phyloP scores from a whole-genome alignment of 2,329 filamentous ascomycete genomes.

The Graphilbum sp. region DNA sequence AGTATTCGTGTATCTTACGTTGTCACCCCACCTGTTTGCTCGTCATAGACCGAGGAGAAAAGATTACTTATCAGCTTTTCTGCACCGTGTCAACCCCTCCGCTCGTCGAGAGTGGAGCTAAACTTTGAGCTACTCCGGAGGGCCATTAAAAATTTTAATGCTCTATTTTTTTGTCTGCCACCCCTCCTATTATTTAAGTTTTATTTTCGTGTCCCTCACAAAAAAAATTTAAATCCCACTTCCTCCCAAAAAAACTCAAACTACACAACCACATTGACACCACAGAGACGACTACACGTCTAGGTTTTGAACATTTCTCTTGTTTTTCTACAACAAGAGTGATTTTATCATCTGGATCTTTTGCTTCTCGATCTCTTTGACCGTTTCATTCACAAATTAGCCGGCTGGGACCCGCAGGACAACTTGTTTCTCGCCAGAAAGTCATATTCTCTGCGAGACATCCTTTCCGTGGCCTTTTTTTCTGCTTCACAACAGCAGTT shows the following conservation, averaged over 20 bases:
- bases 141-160: neutral
- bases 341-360: conserved; percentile 1
- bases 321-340: conserved; percentile 3
- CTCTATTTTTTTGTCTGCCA: conserved; percentile 2
- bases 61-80: no score
- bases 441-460: conserved; percentile 9
- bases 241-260: neutral
- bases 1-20: no score
- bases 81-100: no score
- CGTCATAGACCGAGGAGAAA: no score
- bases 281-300: neutral
- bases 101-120: no score
- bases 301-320: conserved; percentile 6
- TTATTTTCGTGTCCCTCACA: conserved; percentile 1
- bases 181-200: conserved; percentile 4
- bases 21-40: no score
- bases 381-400: conserved; percentile 15
- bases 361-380: conserved; percentile 24
- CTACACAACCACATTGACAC: neutral
- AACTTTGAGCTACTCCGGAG: no score
- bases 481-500: conserved; percentile 16
- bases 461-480: conserved; percentile 17
- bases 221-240: conserved; percentile 4
- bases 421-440: conserved; percentile 8
- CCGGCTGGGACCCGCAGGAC: conserved; percentile 15